A percentile compares a stretch with the other conserved stretches of the same genome.
phyloP scores from a whole-genome alignment of 1,284 basidiomycete species.

The Austroboletus niveus region DNA sequence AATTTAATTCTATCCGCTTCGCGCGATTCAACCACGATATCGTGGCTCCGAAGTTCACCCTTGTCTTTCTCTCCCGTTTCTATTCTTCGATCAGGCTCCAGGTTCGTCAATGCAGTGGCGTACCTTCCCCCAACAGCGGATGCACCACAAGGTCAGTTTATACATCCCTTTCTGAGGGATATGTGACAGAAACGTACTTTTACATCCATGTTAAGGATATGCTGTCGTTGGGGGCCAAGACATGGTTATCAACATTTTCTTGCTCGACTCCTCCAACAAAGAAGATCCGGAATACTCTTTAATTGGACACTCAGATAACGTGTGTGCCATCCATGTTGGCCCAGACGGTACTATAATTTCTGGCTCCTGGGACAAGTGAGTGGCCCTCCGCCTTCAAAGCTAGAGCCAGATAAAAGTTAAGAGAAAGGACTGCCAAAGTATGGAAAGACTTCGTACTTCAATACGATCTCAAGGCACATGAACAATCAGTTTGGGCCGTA shows the following conservation, averaged over 20 bases:
- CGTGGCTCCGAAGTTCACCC: constrained; percentile 66
- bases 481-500: constrained; percentile 95
- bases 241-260: constrained; percentile 79
- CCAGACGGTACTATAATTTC: constrained; percentile 77
- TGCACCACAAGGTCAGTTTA: constrained; percentile 61
- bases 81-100: constrained; percentile 66
- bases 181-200: constrained; percentile 3
- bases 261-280: constrained; percentile 49
- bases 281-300: constrained; percentile 79
- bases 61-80: constrained; percentile 52
- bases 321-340: constrained; percentile 82
- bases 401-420: neutral
- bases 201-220: constrained; percentile 55
- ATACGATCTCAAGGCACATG: constrained; percentile 82
- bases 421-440: constrained; percentile 82
- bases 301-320: constrained; percentile 87
- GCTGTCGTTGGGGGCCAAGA: constrained; percentile 85
- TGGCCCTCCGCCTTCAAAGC: constrained; percentile 10
- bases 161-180: constrained; percentile 1
- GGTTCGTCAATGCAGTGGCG: constrained; percentile 81
- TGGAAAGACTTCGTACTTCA: constrained; percentile 83
- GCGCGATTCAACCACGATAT: constrained; percentile 85
- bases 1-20: constrained; percentile 83
- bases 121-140: constrained; percentile 69
- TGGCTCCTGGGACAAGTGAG: constrained; percentile 97